Percentiles rank a stretch among this genome's conserved stretches.
Conservation (phyloP, 768 basidiomycete species). For the Collybiopsis confluens region DNA sequence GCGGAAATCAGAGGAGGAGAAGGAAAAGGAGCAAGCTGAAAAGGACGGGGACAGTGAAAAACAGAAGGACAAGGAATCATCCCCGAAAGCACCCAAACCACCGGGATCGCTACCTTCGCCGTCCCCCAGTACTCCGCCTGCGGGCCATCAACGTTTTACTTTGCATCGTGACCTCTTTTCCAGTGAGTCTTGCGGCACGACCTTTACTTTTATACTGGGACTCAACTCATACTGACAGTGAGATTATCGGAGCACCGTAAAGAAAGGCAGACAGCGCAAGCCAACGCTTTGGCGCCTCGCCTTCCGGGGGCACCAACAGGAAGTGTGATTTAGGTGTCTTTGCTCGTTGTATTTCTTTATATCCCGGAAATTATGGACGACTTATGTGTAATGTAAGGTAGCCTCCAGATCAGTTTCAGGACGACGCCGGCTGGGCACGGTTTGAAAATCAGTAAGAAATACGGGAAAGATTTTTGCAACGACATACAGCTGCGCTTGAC, state of each 20-base stretch:
- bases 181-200: conserved; percentile 27
- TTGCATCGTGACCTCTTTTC: conserved; percentile 83
- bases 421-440: too few relatives aligned
- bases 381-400: too few relatives aligned
- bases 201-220: background rate
- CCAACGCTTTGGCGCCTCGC: conserved; percentile 66
- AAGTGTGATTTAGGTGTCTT: conserved; percentile 14
- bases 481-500: conserved; percentile 25
- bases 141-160: conserved; percentile 62
- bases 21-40: conserved; percentile 33
- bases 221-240: conserved; percentile 36
- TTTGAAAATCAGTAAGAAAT: background rate
- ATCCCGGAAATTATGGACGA: too few relatives aligned
- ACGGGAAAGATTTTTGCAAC: background rate
- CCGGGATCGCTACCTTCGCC: conserved; percentile 28
- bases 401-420: too few relatives aligned
- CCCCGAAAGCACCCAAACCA: conserved; percentile 24
- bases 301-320: conserved; percentile 59
- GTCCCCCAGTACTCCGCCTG: conserved; percentile 31
- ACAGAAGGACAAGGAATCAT: conserved; percentile 22
- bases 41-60: conserved; percentile 35
- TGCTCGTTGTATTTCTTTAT: too few relatives aligned
- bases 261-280: conserved; percentile 60
- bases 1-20: conserved; percentile 43
- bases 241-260: conserved; percentile 72